These are phyloP conservation scores for Eimeria tenella DNA, from an alignment of 169 alveolate genomes.

Conservation along the genomic window DNA sequence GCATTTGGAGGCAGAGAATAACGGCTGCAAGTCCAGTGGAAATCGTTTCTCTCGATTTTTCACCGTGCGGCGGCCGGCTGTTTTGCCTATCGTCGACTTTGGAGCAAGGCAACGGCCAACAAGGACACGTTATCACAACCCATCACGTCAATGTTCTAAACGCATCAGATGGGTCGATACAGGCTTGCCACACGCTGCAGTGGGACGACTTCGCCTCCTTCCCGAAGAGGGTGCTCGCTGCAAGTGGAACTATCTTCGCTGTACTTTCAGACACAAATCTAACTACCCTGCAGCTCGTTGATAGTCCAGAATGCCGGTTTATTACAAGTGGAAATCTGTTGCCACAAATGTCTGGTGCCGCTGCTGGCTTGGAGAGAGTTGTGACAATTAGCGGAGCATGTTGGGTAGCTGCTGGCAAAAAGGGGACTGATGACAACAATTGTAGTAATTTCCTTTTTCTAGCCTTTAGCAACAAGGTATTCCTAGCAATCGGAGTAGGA, in stretches of 20 bases:
- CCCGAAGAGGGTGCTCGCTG: slow-evolving; percentile 38
- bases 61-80: slow-evolving; percentile 58
- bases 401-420: slow-evolving; percentile 22
- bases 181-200: slow-evolving; percentile 20
- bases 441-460: slow-evolving; percentile 7
- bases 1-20: slow-evolving; percentile 34
- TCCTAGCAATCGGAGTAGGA: slow-evolving; percentile 51
- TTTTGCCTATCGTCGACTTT: slow-evolving; percentile 40
- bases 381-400: slow-evolving; percentile 42
- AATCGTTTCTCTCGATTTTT: slow-evolving; percentile 42
- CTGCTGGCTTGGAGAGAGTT: background rate
- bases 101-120: background rate
- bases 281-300: slow-evolving; percentile 25
- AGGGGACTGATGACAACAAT: background rate
- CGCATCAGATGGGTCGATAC: slow-evolving; percentile 23
- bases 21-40: slow-evolving; percentile 2
- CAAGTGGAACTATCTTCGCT: background rate
- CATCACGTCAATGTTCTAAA: slow-evolving; percentile 51
- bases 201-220: slow-evolving; percentile 35
- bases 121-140: background rate
- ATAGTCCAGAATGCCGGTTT: background rate
- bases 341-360: background rate
- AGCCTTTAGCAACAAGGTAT: slow-evolving; percentile 33
- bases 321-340: slow-evolving; percentile 36
- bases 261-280: slow-evolving; percentile 18